Percentiles rank a stretch among this genome's conserved stretches.
Conservation (phyloP, 306 rosid species). For the Oxytropis ochrocephala region DNA sequence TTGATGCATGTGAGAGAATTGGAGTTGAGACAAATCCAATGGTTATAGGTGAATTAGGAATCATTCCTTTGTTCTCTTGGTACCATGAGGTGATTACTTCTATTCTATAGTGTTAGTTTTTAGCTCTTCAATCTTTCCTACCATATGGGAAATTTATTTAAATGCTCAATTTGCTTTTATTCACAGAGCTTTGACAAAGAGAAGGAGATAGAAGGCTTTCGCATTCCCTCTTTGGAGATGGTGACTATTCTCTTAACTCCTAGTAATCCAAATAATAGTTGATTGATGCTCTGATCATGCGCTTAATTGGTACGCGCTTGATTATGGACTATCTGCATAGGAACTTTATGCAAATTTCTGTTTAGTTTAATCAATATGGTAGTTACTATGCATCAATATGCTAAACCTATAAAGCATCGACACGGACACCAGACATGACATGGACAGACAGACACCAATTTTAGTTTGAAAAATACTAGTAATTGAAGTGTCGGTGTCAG, state of each 20-base stretch:
- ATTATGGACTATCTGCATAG: conserved; percentile 14
- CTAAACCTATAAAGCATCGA: too few relatives aligned
- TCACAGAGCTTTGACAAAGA: conserved; percentile 89
- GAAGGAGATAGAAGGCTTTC: conserved; percentile 54
- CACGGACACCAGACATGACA: too few relatives aligned
- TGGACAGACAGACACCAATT: too few relatives aligned
- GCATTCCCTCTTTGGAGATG: conserved; percentile 77
- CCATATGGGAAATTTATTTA: not conserved
- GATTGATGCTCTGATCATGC: conserved; percentile 22
- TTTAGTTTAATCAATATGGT: not conserved
- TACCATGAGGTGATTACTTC: conserved; percentile 72
- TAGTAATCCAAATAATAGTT: conserved; percentile 35
- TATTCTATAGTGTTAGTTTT: conserved; percentile 3
- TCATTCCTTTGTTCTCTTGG: conserved; percentile 91
- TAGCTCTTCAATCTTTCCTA: conserved; percentile 21
- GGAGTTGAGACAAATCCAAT: conserved; percentile 70
- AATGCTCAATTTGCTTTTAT: conserved; percentile 21
- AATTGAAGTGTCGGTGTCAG: too few relatives aligned
- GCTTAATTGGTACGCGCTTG: conserved; percentile 19
- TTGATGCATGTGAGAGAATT: conserved; percentile 58
- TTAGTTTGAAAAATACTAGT: too few relatives aligned
- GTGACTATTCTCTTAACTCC: conserved; percentile 65
- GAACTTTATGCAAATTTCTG: not conserved
- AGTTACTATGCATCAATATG: too few relatives aligned
- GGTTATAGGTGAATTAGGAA: conserved; percentile 62